Percentiles rank a stretch among this genome's conserved stretches.
These are phyloP conservation scores for Globisporangium iwayamae DNA, from an alignment of 352 stramenopile species.

Conservation along the genomic window DNA sequence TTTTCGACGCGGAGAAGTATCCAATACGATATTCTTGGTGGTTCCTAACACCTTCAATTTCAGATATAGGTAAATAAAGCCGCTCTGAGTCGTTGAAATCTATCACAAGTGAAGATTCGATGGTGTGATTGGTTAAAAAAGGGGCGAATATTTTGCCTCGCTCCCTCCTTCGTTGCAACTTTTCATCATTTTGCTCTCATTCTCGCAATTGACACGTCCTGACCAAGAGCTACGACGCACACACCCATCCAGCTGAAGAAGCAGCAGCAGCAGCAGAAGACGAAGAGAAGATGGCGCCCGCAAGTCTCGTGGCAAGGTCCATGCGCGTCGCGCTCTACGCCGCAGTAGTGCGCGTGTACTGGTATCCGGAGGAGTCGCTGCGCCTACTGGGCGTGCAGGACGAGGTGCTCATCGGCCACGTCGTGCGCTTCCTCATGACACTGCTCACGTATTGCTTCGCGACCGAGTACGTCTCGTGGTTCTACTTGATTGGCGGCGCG, in stretches of 20 bases:
- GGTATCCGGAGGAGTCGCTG: constrained; percentile 40
- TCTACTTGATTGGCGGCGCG: constrained; percentile 36
- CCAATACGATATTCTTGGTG: background rate
- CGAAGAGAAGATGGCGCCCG: constrained; percentile 2
- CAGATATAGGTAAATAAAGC: constrained; percentile 8
- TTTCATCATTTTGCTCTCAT: constrained; percentile 7
- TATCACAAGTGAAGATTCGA: background rate
- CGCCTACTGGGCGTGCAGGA: constrained; percentile 29
- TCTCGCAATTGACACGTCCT: constrained; percentile 1
- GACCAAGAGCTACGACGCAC: background rate
- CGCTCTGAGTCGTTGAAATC: background rate
- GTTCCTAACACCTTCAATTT: background rate
- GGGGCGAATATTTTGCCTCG: background rate
- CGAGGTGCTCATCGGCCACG: constrained; percentile 40
- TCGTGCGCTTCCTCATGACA: constrained; percentile 57
- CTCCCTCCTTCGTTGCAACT: background rate
- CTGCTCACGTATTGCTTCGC: constrained; percentile 49
- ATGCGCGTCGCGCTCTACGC: constrained; percentile 43
- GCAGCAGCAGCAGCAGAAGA: background rate
- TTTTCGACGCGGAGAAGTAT: background rate
- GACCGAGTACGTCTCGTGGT: constrained; percentile 31
- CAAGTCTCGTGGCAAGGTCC: constrained; percentile 22
- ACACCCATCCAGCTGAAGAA: background rate
- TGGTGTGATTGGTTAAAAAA: constrained; percentile 12
- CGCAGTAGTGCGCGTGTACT: constrained; percentile 41